phyloP scores from a whole-genome alignment of 352 stramenopile species.

The Pythium aphanidermatum region DNA sequence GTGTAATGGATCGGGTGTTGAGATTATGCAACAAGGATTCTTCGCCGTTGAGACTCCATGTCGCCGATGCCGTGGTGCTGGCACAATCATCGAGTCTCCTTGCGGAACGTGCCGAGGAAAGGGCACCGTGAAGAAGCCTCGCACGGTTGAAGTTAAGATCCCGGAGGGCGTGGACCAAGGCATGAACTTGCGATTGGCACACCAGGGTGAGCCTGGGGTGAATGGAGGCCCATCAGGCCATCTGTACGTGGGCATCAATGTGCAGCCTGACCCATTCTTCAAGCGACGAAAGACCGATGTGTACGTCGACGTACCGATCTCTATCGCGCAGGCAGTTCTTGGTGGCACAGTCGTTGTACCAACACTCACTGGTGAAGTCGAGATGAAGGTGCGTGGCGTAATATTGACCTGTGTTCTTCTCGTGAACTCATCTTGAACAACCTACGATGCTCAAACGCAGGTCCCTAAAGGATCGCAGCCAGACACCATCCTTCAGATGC shows the following conservation, averaged over 20 bases:
- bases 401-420: not conserved
- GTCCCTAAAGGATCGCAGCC: conserved; percentile 93
- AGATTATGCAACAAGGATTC: conserved; percentile 86
- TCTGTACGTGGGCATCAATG: conserved; percentile 93
- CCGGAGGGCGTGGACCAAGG: conserved; percentile 94
- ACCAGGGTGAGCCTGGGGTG: conserved; percentile 87
- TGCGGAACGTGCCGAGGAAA: conserved; percentile 76
- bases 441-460: not conserved
- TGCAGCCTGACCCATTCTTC: conserved; percentile 94
- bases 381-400: conserved; percentile 85
- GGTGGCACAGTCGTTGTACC: conserved; percentile 94
- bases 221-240: conserved; percentile 89
- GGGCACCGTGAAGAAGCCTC: conserved; percentile 85
- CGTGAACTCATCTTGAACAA: not conserved
- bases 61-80: conserved; percentile 73
- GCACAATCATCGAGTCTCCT: conserved; percentile 79
- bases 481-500: conserved; percentile 94
- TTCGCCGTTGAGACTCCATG: conserved; percentile 87
- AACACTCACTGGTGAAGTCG: conserved; percentile 96
- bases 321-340: conserved; percentile 89
- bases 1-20: conserved; percentile 80
- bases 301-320: conserved; percentile 92
- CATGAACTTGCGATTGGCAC: conserved; percentile 92
- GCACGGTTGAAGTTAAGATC: conserved; percentile 92
- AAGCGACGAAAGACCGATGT: conserved; percentile 94